Evolutionary conservation across 2,329 filamentous ascomycete genomes (phyloP).

Genomic region (Ustulina deusta): DNA sequence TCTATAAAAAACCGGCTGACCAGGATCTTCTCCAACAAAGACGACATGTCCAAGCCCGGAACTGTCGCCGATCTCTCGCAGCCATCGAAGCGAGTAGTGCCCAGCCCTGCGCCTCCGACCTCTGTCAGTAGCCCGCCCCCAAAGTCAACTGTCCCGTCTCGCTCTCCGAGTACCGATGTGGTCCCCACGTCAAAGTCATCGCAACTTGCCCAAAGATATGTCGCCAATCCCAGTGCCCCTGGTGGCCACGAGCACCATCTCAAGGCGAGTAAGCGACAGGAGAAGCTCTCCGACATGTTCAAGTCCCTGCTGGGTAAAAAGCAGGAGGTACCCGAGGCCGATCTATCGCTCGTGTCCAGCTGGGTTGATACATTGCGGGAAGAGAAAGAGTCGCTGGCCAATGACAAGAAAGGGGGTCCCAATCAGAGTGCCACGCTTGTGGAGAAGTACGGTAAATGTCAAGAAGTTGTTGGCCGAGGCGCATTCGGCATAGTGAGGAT

Average conservation of each 20-base stretch:
- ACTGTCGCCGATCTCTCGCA: conserved; percentile 51
- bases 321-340: conserved; percentile 80
- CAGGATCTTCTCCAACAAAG: conserved; percentile 74
- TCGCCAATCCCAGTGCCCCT: conserved; percentile 62
- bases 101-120: conserved; percentile 47
- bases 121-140: conserved; percentile 53
- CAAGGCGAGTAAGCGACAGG: conserved; percentile 89
- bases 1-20: conserved; percentile 73
- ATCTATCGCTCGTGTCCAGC: conserved; percentile 90
- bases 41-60: conserved; percentile 56
- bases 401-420: conserved; percentile 81
- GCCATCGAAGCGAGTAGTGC: conserved; percentile 45
- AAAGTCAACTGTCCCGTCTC: conserved; percentile 49
- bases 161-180: conserved; percentile 45
- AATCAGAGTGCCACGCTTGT: conserved; percentile 83
- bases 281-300: conserved; percentile 94
- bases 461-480: conserved; percentile 94
- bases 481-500: conserved; percentile 98
- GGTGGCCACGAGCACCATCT: conserved; percentile 89
- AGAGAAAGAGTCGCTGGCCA: conserved; percentile 81
- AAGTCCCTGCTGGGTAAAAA: conserved; percentile 87
- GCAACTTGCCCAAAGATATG: conserved; percentile 61
- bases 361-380: conserved; percentile 95
- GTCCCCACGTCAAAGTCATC: conserved; percentile 48
- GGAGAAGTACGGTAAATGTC: conserved; percentile 98